A percentile compares a stretch with the other conserved stretches of the same genome.
These are phyloP conservation scores for Sporothrix phasma DNA, from an alignment of 2,329 filamentous ascomycete species.

Conservation along the genomic window DNA sequence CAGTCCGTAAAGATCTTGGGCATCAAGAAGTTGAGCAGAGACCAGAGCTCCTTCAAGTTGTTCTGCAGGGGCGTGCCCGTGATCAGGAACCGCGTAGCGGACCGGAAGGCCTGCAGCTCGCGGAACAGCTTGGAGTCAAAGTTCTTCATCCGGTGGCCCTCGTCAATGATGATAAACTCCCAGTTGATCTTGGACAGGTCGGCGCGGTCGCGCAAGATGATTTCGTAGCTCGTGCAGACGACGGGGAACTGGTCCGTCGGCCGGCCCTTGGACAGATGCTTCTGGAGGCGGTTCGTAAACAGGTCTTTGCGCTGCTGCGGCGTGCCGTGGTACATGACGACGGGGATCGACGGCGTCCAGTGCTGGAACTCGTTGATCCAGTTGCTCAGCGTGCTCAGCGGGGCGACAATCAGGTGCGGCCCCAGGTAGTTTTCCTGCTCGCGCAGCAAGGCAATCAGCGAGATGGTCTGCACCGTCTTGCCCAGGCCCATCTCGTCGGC, in stretches of 20 bases:
- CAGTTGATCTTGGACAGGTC: slow-evolving; percentile 76
- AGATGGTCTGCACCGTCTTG: slow-evolving; percentile 87
- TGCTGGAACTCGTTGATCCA: slow-evolving; percentile 91
- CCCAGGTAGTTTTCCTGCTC: slow-evolving; percentile 77
- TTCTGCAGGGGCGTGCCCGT: slow-evolving; percentile 94
- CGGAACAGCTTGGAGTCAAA: slow-evolving; percentile 86
- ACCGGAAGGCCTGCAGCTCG: slow-evolving; percentile 78
- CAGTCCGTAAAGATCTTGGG: slow-evolving; percentile 89
- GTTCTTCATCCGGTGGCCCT: slow-evolving; percentile 96
- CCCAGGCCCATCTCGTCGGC: slow-evolving; percentile 89
- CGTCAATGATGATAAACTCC: slow-evolving; percentile 98
- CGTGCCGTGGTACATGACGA: slow-evolving; percentile 81
- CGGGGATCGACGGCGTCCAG: slow-evolving; percentile 83
- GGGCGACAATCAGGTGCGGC: slow-evolving; percentile 83
- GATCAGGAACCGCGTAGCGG: slow-evolving; percentile 81
- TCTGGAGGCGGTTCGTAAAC: slow-evolving; percentile 61
- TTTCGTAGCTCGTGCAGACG: slow-evolving; percentile 91
- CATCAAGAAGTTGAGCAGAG: slow-evolving; percentile 82
- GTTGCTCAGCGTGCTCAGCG: slow-evolving; percentile 83
- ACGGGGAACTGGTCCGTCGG: slow-evolving; percentile 67
- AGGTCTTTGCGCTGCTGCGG: slow-evolving; percentile 68
- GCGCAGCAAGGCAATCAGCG: slow-evolving; percentile 74
- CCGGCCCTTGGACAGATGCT: slow-evolving; percentile 51
- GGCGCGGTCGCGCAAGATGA: slow-evolving; percentile 82
- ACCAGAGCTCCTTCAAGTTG: slow-evolving; percentile 92